phyloP scores from a whole-genome alignment of 2,329 filamentous ascomycete genomes.

The Arthrobotrys sphaeroides region DNA sequence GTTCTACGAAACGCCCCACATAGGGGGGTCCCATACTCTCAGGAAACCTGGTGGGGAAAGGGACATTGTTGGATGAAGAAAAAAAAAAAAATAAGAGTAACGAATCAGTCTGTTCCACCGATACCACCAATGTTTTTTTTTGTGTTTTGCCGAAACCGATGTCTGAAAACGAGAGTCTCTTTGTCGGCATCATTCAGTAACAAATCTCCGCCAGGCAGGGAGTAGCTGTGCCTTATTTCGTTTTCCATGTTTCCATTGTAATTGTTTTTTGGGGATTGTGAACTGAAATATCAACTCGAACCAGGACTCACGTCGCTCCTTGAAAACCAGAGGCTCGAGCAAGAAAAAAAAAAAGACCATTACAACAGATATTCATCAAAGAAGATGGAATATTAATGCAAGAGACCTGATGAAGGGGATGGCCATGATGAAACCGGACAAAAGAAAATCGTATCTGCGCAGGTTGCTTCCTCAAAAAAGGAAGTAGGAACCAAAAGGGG shows the following conservation, averaged over 20 bases:
- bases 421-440: conserved; percentile 10
- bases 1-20: conserved; percentile 37
- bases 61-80: neutral
- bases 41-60: conserved; percentile 16
- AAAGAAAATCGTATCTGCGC: conserved; percentile 5
- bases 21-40: conserved; percentile 37
- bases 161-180: conserved; percentile 37
- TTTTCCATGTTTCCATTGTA: conserved; percentile 26
- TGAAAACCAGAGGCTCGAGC: neutral
- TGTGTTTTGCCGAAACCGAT: conserved; percentile 30
- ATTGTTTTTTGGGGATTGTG: conserved; percentile 7
- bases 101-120: conserved; percentile 37
- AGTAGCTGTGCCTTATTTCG: neutral
- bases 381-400: conserved; percentile 17
- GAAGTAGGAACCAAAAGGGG: conserved; percentile 11
- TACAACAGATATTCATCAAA: conserved; percentile 26
- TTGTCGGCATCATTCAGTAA: conserved; percentile 21
- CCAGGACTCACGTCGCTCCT: neutral
- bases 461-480: conserved; percentile 18
- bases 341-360: conserved; percentile 11
- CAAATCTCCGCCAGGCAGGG: neutral
- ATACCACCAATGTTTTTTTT: conserved; percentile 10
- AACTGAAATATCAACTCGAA: conserved; percentile 5
- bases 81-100: neutral
- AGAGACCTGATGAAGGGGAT: neutral